phyloP scores from a whole-genome alignment of 23 red algal genomes.

The Chondrus crispus region DNA sequence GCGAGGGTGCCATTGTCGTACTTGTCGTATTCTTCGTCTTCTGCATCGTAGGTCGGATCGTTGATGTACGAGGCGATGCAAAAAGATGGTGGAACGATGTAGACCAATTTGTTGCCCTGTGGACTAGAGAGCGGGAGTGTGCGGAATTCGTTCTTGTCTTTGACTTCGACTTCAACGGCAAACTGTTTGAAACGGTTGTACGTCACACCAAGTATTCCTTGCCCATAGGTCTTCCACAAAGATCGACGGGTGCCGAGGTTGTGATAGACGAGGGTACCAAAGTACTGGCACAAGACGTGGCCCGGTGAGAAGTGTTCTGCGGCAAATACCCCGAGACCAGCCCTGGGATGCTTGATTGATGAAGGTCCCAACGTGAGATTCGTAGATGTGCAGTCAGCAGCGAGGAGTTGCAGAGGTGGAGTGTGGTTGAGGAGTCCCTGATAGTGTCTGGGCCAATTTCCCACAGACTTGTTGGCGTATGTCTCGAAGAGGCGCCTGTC shows the following conservation, averaged over 20 bases:
- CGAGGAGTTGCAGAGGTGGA: background rate
- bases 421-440: background rate
- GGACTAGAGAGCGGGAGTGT: background rate
- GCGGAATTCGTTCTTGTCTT: background rate
- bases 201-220: slow-evolving; percentile 1
- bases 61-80: background rate
- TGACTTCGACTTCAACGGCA: background rate
- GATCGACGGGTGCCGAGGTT: background rate
- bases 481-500: background rate
- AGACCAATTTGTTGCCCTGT: background rate
- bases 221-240: background rate
- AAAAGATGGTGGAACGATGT: background rate
- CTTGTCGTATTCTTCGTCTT: background rate
- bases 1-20: background rate
- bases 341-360: slow-evolving; percentile 18
- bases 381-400: background rate
- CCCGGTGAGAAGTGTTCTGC: background rate
- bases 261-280: slow-evolving; percentile 16
- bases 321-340: background rate
- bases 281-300: background rate
- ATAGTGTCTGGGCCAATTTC: background rate
- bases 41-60: background rate
- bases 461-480: background rate
- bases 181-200: background rate
- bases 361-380: background rate